A percentile compares a stretch with the other conserved stretches of the same genome.
Conservation (phyloP, 2,329 filamentous ascomycete species). For the Cyanodermella asteris region DNA sequence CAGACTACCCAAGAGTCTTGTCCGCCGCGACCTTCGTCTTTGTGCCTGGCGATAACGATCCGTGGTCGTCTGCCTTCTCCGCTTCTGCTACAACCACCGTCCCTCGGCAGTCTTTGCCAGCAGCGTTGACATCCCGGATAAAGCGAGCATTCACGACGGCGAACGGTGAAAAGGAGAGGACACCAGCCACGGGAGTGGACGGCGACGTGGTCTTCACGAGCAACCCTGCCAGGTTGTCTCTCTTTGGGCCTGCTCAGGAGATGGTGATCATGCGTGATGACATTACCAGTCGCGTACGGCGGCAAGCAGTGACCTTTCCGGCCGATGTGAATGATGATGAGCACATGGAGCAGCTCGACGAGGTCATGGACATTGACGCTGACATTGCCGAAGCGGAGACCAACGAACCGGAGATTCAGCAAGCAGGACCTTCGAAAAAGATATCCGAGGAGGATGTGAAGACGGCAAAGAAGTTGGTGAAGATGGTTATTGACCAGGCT, state of each 20-base stretch:
- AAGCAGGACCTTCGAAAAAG: conserved; percentile 7
- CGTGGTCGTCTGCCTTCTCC: conserved; percentile 73
- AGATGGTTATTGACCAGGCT: conserved; percentile 78
- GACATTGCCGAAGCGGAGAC: conserved; percentile 7
- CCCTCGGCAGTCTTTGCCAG: conserved; percentile 40
- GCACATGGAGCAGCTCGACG: background rate
- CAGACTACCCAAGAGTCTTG: conserved; percentile 65
- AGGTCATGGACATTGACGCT: conserved; percentile 9
- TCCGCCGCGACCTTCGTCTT: conserved; percentile 70
- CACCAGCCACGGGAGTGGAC: conserved; percentile 26
- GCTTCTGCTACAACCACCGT: conserved; percentile 24
- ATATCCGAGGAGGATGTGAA: conserved; percentile 12
- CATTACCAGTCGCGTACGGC: conserved; percentile 53
- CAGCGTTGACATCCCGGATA: conserved; percentile 74
- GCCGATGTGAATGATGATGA: background rate
- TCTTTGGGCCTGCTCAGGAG: conserved; percentile 79
- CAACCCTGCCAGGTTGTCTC: conserved; percentile 60
- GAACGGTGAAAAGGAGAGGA: conserved; percentile 43
- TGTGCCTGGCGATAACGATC: conserved; percentile 88
- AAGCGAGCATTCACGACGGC: conserved; percentile 59
- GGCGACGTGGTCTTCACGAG: conserved; percentile 72
- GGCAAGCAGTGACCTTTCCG: conserved; percentile 48
- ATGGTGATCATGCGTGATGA: conserved; percentile 76
- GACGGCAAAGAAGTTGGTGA: conserved; percentile 57
- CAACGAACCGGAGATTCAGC: conserved; percentile 8